Conservation (phyloP, 495 filamentous ascomycete genomes). For the Collariella sp. region DNA sequence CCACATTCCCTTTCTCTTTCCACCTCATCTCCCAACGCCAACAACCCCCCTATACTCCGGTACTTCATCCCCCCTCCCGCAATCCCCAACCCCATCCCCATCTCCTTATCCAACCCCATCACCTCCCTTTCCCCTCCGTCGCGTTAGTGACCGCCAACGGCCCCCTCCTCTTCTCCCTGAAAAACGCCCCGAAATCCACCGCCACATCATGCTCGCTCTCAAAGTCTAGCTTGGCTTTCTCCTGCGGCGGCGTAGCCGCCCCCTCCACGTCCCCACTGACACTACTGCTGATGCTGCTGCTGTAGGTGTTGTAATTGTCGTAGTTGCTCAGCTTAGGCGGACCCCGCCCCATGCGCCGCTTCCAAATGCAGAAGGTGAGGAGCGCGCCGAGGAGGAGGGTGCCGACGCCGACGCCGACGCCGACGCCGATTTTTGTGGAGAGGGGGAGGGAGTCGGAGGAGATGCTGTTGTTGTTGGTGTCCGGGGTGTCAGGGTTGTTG, state of each 20-base stretch:
- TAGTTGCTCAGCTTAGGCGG: no score
- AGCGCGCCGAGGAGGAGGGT: constrained; percentile 3
- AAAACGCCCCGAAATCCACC: constrained; percentile 22
- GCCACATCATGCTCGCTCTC: constrained; percentile 24
- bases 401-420: constrained; percentile 15
- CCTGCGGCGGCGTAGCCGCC: not conserved
- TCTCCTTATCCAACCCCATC: not conserved
- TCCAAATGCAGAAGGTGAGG: constrained; percentile 9
- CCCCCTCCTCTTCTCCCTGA: not conserved
- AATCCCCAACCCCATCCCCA: not conserved
- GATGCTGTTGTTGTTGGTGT: not conserved
- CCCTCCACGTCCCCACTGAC: not conserved
- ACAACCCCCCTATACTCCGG: constrained; percentile 4
- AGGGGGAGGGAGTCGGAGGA: not conserved
- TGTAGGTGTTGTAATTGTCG: no score
- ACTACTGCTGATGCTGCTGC: no score
- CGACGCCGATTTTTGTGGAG: constrained; percentile 19
- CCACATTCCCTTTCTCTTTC: not conserved
- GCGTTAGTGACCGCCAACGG: not conserved
- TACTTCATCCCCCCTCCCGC: not conserved
- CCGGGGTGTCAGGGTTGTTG: not conserved
- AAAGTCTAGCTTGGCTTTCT: constrained; percentile 20
- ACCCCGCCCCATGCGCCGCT: constrained; percentile 12
- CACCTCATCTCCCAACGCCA: not conserved
- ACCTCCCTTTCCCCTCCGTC: not conserved